Base-by-base conservation (phyloP, 495 filamentous ascomycete genomes). In the Jackrogersella multiformis region DNA sequence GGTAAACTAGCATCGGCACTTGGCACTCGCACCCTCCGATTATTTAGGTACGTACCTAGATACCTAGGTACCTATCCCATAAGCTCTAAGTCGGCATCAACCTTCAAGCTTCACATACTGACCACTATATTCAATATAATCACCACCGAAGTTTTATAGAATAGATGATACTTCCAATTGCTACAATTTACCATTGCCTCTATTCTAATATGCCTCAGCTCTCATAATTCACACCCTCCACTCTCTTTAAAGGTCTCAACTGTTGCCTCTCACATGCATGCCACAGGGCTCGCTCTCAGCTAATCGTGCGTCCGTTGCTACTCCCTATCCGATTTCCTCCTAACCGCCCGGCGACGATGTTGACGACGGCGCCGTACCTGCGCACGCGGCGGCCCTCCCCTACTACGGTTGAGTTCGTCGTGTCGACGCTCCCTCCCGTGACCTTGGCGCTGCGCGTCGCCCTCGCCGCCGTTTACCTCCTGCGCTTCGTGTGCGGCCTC, bases 361-460 rank as follows among this genome's bases (percentile, higher is more conserved):
- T 86, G 63, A 82, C 80, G 35, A 81, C 82, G 1, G 30, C 76
- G 1, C 81, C 83, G 0, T 80, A 80, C 60, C 88, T 96, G 38
- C 85, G 81, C 61, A 85, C 86, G 52, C 86, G 86, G 70, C 89
- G 89, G 49, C 92, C 92, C 45, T 94, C 92, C 34, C 89, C 92
- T 38, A 93, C 92, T 20, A 94, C 92, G n/a, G 87, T 88, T 67
- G 89, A 90, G 70, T 96, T 91, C 81, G 92, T 90, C 48, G 89
- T 95, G 49, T 93, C 92, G 59, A 94, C 92, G 70, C 84, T 84
- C 58, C 84, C 81, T 10, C 86, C 81, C 20, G 77, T 76, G 1
- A 90, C 85, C 42, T 75, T 88, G 56, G 79, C 85, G 5, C 80
- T 86, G 39, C 87, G 86, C 64, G 64, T 86, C 57, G 73, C 85